Conservation (phyloP, 164 flowering plant genomes). For the Piper betle region DNA sequence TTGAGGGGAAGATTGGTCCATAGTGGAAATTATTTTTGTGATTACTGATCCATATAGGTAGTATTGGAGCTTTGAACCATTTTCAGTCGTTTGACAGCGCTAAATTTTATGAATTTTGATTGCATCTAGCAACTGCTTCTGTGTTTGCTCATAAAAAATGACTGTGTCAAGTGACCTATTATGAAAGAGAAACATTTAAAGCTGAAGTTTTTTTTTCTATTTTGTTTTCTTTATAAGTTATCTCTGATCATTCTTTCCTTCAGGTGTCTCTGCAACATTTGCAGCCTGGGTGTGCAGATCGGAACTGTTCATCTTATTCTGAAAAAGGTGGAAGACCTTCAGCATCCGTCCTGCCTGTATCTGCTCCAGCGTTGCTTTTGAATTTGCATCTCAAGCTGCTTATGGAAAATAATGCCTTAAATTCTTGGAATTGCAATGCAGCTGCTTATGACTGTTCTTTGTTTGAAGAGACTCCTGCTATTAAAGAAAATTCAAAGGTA, state of each 20-base stretch:
- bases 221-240: neutral
- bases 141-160: too few relatives aligned
- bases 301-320: slow-evolving; percentile 12
- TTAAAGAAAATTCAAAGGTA: slow-evolving; percentile 12
- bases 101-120: too few relatives aligned
- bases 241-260: neutral
- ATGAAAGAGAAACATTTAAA: too few relatives aligned
- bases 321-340: slow-evolving; percentile 27
- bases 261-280: slow-evolving; percentile 29
- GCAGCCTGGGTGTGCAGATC: slow-evolving; percentile 18
- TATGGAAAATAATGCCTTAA: slow-evolving; percentile 36
- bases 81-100: too few relatives aligned
- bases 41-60: too few relatives aligned
- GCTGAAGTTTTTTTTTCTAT: too few relatives aligned
- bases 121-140: too few relatives aligned
- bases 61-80: too few relatives aligned
- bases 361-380: slow-evolving; percentile 56
- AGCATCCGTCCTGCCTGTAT: slow-evolving; percentile 45
- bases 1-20: too few relatives aligned
- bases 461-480: slow-evolving; percentile 9
- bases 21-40: too few relatives aligned
- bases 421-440: slow-evolving; percentile 20
- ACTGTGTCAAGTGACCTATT: too few relatives aligned
- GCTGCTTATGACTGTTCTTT: slow-evolving; percentile 12
- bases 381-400: slow-evolving; percentile 65